Conservation (phyloP, 179 eudicot genomes). For the Heliamphora ciliata region DNA sequence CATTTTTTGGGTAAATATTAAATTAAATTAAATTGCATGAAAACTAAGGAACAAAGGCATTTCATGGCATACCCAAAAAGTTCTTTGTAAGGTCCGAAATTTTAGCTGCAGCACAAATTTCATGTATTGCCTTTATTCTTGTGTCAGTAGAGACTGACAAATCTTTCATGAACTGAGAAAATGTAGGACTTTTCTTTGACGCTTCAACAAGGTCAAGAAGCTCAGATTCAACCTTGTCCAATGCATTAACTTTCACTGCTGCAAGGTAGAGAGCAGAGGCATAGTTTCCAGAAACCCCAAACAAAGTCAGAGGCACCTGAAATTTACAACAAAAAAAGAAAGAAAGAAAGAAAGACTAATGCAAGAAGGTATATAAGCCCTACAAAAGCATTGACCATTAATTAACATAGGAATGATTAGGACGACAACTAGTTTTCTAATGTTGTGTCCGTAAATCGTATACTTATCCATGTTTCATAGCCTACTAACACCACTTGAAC, state of each 20-base stretch:
- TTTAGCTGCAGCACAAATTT: constrained; percentile 58
- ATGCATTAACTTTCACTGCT: constrained; percentile 54
- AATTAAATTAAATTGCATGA: no score
- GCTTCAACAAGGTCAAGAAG: constrained; percentile 61
- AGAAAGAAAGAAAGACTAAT: not conserved
- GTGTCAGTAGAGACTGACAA: constrained; percentile 45
- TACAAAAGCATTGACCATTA: not conserved
- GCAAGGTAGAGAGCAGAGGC: constrained; percentile 78
- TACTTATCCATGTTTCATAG: no score
- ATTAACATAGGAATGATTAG: not conserved
- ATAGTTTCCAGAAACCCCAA: constrained; percentile 81
- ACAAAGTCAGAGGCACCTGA: constrained; percentile 82
- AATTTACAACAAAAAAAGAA: constrained; percentile 6
- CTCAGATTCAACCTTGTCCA: constrained; percentile 83
- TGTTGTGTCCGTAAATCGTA: no score
- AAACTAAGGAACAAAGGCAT: not conserved
- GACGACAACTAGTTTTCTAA: no score
- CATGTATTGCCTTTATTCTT: constrained; percentile 57
- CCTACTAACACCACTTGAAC: no score
- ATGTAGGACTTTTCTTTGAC: constrained; percentile 44
- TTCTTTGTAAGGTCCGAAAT: constrained; percentile 69
- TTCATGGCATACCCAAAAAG: constrained; percentile 58
- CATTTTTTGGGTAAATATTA: no score
- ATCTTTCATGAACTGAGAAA: constrained; percentile 78
- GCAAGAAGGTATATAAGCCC: not conserved